Evolutionary conservation across 2,329 filamentous ascomycete species (phyloP).

Genomic region (Fusarium sublunatum): DNA sequence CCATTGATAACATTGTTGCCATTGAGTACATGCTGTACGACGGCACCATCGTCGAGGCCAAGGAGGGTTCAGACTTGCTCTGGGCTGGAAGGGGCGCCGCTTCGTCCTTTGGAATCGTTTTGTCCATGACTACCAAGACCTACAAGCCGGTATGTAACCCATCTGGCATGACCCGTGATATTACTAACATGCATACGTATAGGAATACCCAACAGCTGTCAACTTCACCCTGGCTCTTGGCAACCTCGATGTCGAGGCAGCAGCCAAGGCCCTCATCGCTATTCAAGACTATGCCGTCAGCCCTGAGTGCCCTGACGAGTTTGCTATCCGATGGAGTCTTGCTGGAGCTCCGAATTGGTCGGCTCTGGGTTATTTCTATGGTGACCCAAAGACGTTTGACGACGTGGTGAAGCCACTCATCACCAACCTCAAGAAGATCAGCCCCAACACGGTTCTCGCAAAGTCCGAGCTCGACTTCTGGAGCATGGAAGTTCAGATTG

Average conservation of each 20-base stretch:
- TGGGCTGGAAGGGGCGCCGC: conserved; percentile 43
- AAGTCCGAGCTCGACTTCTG: conserved; percentile 41
- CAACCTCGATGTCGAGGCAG: conserved; percentile 18
- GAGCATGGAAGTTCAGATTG: conserved; percentile 37
- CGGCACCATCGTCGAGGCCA: conserved; percentile 40
- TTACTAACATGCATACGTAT: not conserved
- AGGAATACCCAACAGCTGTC: conserved; percentile 32
- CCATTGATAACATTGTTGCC: conserved; percentile 40
- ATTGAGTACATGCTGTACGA: conserved; percentile 45
- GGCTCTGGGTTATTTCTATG: conserved; percentile 43
- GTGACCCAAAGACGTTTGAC: conserved; percentile 40
- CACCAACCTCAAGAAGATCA: conserved; percentile 27
- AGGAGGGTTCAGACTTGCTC: conserved; percentile 37
- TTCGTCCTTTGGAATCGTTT: conserved; percentile 40
- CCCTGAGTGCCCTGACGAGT: conserved; percentile 32
- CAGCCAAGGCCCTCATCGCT: conserved; percentile 36
- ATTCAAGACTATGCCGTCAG: conserved; percentile 38
- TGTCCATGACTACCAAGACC: conserved; percentile 42
- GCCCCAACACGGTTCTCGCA: conserved; percentile 7
- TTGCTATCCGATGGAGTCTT: conserved; percentile 42
- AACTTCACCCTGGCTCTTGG: conserved; percentile 41
- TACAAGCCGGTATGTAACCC: conserved; percentile 31
- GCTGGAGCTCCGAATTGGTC: conserved; percentile 22
- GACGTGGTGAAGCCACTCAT: conserved; percentile 26
- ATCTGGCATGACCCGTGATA: not conserved